Evolutionary conservation across 495 filamentous ascomycete genomes (phyloP).

Genomic region (Cercophora samala): DNA sequence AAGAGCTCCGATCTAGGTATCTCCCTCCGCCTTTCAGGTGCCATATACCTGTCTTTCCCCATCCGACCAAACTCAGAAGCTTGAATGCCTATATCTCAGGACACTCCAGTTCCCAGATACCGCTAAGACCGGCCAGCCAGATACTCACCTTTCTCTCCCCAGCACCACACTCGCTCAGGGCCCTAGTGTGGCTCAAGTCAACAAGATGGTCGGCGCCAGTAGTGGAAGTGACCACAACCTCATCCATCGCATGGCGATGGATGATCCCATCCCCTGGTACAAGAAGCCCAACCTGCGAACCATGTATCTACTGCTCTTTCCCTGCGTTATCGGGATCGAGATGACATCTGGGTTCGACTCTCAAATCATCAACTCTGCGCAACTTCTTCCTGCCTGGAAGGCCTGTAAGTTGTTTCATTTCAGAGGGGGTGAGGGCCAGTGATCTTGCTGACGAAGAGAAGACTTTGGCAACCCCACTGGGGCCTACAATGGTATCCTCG

Average conservation of each 20-base stretch:
- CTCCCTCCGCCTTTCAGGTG: neutral
- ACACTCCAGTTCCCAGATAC: neutral
- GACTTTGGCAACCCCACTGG: conserved; percentile 45
- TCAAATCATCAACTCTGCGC: conserved; percentile 65
- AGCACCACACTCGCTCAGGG: neutral
- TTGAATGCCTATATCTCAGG: too few relatives aligned
- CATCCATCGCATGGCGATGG: conserved; percentile 53
- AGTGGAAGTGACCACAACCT: conserved; percentile 38
- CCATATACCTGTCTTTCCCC: neutral
- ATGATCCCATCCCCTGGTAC: conserved; percentile 58
- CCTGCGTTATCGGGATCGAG: conserved; percentile 66
- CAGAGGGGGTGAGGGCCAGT: neutral
- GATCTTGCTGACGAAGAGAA: conserved; percentile 8
- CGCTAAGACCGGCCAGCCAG: neutral
- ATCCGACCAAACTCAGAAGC: neutral
- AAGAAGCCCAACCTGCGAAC: conserved; percentile 59
- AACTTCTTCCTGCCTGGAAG: conserved; percentile 58
- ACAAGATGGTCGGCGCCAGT: conserved; percentile 40
- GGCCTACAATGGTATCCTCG: conserved; percentile 46
- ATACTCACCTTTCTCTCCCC: neutral
- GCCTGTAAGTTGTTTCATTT: conserved; percentile 48
- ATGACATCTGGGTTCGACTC: conserved; percentile 72
- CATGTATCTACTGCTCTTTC: conserved; percentile 61
- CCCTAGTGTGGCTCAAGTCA: conserved; percentile 5
- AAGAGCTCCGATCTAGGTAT: neutral